phyloP scores from a whole-genome alignment of 169 alveolate genomes.

The Cryptosporidium ubiquitum region DNA sequence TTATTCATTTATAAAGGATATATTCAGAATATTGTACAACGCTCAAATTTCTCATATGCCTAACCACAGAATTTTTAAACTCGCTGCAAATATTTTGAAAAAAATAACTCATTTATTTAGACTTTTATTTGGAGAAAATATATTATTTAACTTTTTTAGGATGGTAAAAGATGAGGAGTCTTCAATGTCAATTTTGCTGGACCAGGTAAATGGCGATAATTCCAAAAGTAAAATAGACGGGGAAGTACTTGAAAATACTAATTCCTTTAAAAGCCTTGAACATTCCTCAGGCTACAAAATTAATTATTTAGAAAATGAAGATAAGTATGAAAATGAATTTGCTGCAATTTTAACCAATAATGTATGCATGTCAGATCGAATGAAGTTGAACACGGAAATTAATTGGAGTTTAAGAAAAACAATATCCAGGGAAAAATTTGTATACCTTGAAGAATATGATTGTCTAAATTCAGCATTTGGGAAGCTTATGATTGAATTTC shows the following conservation, averaged over 20 bases:
- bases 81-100: constrained; percentile 29
- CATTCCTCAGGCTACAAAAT: not conserved
- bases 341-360: not conserved
- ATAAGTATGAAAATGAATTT: not conserved
- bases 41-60: constrained; percentile 75
- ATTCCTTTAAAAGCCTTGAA: not conserved
- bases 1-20: constrained; percentile 39
- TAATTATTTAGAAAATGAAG: not conserved
- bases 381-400: not conserved
- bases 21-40: constrained; percentile 47
- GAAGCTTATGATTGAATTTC: not conserved
- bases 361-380: not conserved
- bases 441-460: not conserved
- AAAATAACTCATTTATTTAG: constrained; percentile 13
- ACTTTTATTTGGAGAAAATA: constrained; percentile 25
- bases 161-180: not conserved
- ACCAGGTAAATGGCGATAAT: not conserved
- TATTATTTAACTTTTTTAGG: not conserved
- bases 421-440: not conserved
- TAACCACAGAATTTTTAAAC: constrained; percentile 47
- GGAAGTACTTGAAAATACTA: not conserved
- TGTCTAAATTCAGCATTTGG: not conserved
- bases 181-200: constrained; percentile 7
- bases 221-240: not conserved
- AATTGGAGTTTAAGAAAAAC: not conserved